Evolutionary conservation across 1,284 basidiomycete species (phyloP), one percentile per base, ranked within the genome.

Genomic region (Kwoniella shivajii): DNA sequence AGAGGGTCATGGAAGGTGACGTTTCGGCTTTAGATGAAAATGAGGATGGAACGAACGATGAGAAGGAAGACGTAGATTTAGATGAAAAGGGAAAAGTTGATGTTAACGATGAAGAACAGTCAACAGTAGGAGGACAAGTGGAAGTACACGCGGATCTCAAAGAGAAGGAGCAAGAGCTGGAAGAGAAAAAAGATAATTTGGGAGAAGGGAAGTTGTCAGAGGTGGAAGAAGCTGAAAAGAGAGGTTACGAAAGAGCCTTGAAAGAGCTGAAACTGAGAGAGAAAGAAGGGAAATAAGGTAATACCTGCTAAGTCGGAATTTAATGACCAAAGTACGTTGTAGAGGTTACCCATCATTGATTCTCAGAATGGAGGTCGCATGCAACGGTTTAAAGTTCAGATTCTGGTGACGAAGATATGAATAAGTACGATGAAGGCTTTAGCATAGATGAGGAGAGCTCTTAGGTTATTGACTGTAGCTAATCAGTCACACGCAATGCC

Each of bases 1-100:
- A 80, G 68, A 66, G 72, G 52, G 72, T 71, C 27, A 62, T 78
- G 58, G 63, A 66, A 43, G 56, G 64, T 24, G 57, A 57, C 24
- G 58, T 59, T 26, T 44, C 36, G 53, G 60, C 56, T 31, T 45
- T 60, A 50, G 57, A 61, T 18, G 51, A 56, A 11, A 38, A 55
- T 30, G 52, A 59, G 24, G 30, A 55, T 44, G 29, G 13, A 5
- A 26, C 39, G 18, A n/a, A 54, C 20, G 22, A 9, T 34, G 29
- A 53, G 3, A 18, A 7, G 16, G 43, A 22, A 20, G 27, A 37
- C 16, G 37, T n/a, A 29, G 33, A 59, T n/a, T n/a, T n/a, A 16
- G 46, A 50, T 13, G 41, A 53, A 27, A 53, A 31, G 18, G 50
- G 26, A 27, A 42, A 41, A 24, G 39, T 36, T 27, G 24, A 7